Evolutionary conservation across 1,139 yeast species (phyloP).

Genomic region (Candida sanyaensis): DNA sequence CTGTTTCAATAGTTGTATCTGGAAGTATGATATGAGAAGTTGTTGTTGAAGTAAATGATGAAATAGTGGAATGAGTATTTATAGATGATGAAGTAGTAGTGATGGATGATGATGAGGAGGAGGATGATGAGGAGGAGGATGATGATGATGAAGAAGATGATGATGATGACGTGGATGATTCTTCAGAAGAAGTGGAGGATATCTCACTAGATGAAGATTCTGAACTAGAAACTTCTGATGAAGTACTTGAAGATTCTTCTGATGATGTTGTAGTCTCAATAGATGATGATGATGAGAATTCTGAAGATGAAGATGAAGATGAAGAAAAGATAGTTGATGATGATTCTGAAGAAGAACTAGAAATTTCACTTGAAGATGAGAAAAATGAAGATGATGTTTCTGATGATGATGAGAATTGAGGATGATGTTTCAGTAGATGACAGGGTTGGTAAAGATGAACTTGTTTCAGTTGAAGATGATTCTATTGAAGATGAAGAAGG

Average conservation of each 20-base stretch:
- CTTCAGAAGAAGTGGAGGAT: constrained; percentile 1
- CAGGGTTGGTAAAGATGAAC: no score
- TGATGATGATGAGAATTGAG: constrained; percentile 10
- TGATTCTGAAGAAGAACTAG: neutral
- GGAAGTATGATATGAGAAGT: constrained; percentile 18
- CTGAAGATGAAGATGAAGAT: no score
- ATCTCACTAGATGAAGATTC: neutral
- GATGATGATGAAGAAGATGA: no score
- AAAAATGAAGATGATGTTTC: no score
- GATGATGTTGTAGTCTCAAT: constrained; percentile 5
- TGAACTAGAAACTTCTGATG: constrained; percentile 3
- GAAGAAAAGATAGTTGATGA: constrained; percentile 1
- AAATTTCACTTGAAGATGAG: constrained; percentile 11
- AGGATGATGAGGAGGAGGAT: constrained; percentile 1
- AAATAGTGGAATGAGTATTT: constrained; percentile 3
- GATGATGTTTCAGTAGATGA: no score
- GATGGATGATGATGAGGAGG: constrained; percentile 1
- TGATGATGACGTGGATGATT: neutral
- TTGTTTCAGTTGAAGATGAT: neutral
- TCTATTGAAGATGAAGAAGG: constrained; percentile 6
- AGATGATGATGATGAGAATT: constrained; percentile 8
- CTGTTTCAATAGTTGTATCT: constrained; percentile 46
- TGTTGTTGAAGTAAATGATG: constrained; percentile 16
- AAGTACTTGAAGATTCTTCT: constrained; percentile 6
- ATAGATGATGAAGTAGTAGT: constrained; percentile 11